A percentile compares a stretch with the other conserved stretches of the same genome.
phyloP scores from a whole-genome alignment of 2,329 filamentous ascomycete species.

The Neofusicoccum kwambonambiense region DNA sequence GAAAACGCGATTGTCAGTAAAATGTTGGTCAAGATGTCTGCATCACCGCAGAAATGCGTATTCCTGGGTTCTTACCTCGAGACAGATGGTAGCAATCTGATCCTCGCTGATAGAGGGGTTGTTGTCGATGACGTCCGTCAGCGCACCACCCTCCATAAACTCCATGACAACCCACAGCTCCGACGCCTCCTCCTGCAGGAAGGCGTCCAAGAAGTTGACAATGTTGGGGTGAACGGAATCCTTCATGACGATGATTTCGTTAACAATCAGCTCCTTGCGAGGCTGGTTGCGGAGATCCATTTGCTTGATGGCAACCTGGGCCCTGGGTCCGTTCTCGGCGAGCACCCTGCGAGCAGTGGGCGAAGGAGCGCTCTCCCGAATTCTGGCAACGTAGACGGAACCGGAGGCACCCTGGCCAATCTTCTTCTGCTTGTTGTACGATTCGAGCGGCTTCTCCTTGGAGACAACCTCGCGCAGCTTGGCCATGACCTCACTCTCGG shows the following conservation, averaged over 20 bases:
- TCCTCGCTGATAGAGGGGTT: constrained; percentile 92
- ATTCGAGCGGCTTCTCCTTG: constrained; percentile 89
- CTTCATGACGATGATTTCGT: constrained; percentile 99
- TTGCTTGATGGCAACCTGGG: constrained; percentile 97
- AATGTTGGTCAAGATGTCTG: too few species aligned
- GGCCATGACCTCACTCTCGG: constrained; percentile 94
- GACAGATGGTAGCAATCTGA: constrained; percentile 95
- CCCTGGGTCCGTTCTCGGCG: constrained; percentile 73
- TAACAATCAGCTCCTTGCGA: constrained; percentile 96
- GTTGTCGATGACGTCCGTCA: constrained; percentile 99
- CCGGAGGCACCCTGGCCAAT: constrained; percentile 98
- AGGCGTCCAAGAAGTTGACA: constrained; percentile 97
- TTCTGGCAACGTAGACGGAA: constrained; percentile 95
- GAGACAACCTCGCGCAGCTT: constrained; percentile 92
- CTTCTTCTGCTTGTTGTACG: constrained; percentile 99
- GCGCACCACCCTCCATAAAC: constrained; percentile 96
- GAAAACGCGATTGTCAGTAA: neutral
- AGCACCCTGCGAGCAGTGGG: constrained; percentile 74
- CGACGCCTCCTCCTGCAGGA: constrained; percentile 88
- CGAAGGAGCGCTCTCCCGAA: constrained; percentile 87
- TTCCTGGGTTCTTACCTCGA: constrained; percentile 66
- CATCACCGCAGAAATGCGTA: too few species aligned
- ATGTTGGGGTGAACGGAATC: constrained; percentile 98
- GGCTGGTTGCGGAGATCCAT: constrained; percentile 99
- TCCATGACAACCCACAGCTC: constrained; percentile 99